Base-by-base conservation (phyloP, 2,329 filamentous ascomycete species). In the Claviceps cyperi region DNA sequence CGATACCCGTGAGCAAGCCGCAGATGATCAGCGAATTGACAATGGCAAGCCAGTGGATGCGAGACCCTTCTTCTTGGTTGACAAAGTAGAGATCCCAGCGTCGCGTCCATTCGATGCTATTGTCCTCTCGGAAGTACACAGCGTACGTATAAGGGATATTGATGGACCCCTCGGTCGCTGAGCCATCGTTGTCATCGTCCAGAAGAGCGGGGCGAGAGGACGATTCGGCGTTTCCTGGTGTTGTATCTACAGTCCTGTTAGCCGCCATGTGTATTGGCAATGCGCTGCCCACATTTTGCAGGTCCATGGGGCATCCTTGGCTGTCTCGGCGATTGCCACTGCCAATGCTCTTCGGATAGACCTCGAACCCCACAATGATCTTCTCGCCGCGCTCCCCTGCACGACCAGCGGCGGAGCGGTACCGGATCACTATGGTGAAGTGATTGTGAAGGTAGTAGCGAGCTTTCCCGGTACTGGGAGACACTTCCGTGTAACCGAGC, bases 31-130 rank as follows among this genome's bases (percentile, higher is more conserved):
- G 66, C 0, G 87, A 92, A 68, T 94, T 94, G 64, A 92, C 66
- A 55, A 94, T 91, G 37, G 88, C 87, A 50, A 94, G 73, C 86
- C 87, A 94, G 63, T 94, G 88, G 22, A 91, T 86, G 61, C 80
- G 81, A 24, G 79, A 82, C 44, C 84, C 85, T 56, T 91, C 86
- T 51, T 87, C 83, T 61, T 92, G 86, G 63, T 91, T 89, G 52
- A 84, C 85, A 67, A 94, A 94, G 65, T 94, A 94, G 50, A 91
- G 70, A 59, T 94, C 86, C 88, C 89, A 95, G 50, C 88, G 78
- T 57, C 83, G 86, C 51, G 75, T 73, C 89, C 89, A 95, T 55
- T 92, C 86, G 47, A 94, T 72, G 19, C 75, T 78, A 41, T 83
- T 77, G 54, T 94, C 86, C 63, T 94, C 85, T 48, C 86, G 81